Conservation (phyloP, 1,139 yeast genomes). For the Petasospora rhodanensis region DNA sequence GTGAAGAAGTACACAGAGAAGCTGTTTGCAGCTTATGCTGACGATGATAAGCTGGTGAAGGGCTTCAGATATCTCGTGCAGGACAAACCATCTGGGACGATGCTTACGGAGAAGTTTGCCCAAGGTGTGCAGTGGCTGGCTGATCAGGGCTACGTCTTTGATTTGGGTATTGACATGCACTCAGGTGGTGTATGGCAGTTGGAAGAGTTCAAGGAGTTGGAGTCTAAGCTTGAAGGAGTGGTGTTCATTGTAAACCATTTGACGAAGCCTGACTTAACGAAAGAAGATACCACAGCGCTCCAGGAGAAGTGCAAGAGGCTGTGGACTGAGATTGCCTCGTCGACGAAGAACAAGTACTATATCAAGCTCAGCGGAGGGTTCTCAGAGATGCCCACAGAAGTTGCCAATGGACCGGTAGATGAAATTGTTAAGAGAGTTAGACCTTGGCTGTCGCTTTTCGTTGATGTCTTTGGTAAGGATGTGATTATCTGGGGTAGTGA, state of each 20-base stretch:
- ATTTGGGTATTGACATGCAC: constrained; percentile 38
- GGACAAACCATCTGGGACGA: constrained; percentile 35
- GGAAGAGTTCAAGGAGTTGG: constrained; percentile 29
- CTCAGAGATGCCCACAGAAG: constrained; percentile 31
- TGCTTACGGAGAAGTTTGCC: constrained; percentile 27
- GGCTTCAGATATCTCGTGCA: constrained; percentile 40
- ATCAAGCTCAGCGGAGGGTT: constrained; percentile 41
- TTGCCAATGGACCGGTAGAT: constrained; percentile 4
- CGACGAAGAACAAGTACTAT: constrained; percentile 27
- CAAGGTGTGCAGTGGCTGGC: constrained; percentile 33
- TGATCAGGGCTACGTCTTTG: constrained; percentile 30
- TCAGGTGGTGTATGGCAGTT: constrained; percentile 37
- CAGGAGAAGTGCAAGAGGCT: constrained; percentile 23
- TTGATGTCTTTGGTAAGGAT: constrained; percentile 31
- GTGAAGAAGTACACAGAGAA: constrained; percentile 17
- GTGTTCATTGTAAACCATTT: constrained; percentile 37
- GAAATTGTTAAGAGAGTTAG: constrained; percentile 3
- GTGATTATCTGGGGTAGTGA: constrained; percentile 39
- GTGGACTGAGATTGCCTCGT: constrained; percentile 23
- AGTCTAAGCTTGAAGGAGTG: constrained; percentile 23
- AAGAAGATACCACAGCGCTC: constrained; percentile 6
- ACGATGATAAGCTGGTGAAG: constrained; percentile 24
- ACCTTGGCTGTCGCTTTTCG: constrained; percentile 33
- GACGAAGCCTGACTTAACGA: constrained; percentile 34
- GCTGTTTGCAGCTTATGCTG: constrained; percentile 4